phyloP scores from a whole-genome alignment of 2,329 filamentous ascomycete species.

The Epichloe coenophiala region DNA sequence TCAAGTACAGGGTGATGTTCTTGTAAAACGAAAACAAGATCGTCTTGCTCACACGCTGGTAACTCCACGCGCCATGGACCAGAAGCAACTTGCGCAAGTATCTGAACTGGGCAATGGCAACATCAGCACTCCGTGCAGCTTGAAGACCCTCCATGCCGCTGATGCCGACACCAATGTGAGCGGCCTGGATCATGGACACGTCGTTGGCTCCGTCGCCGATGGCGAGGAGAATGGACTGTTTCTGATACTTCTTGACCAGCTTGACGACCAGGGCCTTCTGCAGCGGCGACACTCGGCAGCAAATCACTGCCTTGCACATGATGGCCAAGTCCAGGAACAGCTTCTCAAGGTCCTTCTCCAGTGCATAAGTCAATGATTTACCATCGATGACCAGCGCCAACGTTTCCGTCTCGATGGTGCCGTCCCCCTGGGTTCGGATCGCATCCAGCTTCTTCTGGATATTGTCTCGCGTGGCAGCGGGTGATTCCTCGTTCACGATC shows the following conservation, averaged over 20 bases:
- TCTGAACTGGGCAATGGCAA: slow-evolving; percentile 90
- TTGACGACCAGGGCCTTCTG: slow-evolving; percentile 98
- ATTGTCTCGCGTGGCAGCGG: slow-evolving; percentile 71
- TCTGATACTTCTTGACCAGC: slow-evolving; percentile 82
- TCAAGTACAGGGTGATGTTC: slow-evolving; percentile 97
- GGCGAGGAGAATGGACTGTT: slow-evolving; percentile 81
- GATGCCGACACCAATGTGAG: slow-evolving; percentile 95
- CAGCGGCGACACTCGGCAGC: slow-evolving; percentile 88
- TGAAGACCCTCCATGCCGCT: slow-evolving; percentile 94
- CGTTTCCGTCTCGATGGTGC: slow-evolving; percentile 67
- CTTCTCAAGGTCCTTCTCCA: slow-evolving; percentile 90
- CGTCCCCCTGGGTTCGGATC: slow-evolving; percentile 65
- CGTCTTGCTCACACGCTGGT: slow-evolving; percentile 91
- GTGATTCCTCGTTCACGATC: slow-evolving; percentile 84
- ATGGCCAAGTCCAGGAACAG: slow-evolving; percentile 85
- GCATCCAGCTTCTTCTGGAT: slow-evolving; percentile 88
- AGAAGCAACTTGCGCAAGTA: slow-evolving; percentile 87
- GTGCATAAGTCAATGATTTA: slow-evolving; percentile 82
- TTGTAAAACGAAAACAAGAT: slow-evolving; percentile 99
- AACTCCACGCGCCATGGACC: slow-evolving; percentile 95
- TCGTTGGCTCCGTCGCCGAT: slow-evolving; percentile 98
- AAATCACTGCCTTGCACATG: slow-evolving; percentile 98
- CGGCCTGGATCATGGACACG: slow-evolving; percentile 99
- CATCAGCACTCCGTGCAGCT: slow-evolving; percentile 87
- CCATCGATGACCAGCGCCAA: slow-evolving; percentile 91